Evolutionary conservation across 768 basidiomycete species (phyloP), one percentile per base, ranked within the genome.

Genomic region (Suillus tomentosus): DNA sequence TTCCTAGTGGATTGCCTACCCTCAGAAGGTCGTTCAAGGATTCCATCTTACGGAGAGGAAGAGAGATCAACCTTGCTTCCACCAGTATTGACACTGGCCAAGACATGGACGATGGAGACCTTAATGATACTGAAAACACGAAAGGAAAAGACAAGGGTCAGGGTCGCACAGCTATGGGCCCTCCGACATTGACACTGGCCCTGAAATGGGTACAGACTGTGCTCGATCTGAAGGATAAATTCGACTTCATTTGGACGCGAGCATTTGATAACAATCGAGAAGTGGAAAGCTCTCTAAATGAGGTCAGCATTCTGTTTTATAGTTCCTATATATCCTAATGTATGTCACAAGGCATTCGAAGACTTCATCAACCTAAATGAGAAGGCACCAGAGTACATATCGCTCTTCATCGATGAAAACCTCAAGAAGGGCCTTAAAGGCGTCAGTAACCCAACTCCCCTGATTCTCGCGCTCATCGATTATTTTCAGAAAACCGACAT

Each of bases 361-460:
- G 84, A 87, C 2, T 97, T 98, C 75, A 87, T 99, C 73, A 98
- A 99, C 77, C 77, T 81, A 24, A 94, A 97, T 70, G 85, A 87
- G 43, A 91, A 92, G 69, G 87, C 93, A 19, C 89, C 97, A 8
- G 97, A 99, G 72, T 99, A 88, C 73, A 93, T 99, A 48, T 99
- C 97, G 4, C 78, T 99, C 59, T 99, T 94, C 77, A 95, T 99
- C 65, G 97, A 99, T 71, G 96, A 99, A 65, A 90, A 99, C 73
- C 82, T 99, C 27, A 95, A 90, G 77, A 93, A 95, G 71, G 96
- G 96, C 0, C 82, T 98, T 37, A 97, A 94, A 79, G 94, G 95
- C 62, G 96, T 96, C 75, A 69, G 92, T 80, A 3, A 40, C 27
- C 9, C 53, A 40, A 36, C 15, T 47, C 34, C 22, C 31, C 63